Percentiles rank a stretch among this genome's conserved stretches.
These are phyloP conservation scores for Xanthoconium purpureum DNA, from an alignment of 768 basidiomycete species.

Conservation along the genomic window DNA sequence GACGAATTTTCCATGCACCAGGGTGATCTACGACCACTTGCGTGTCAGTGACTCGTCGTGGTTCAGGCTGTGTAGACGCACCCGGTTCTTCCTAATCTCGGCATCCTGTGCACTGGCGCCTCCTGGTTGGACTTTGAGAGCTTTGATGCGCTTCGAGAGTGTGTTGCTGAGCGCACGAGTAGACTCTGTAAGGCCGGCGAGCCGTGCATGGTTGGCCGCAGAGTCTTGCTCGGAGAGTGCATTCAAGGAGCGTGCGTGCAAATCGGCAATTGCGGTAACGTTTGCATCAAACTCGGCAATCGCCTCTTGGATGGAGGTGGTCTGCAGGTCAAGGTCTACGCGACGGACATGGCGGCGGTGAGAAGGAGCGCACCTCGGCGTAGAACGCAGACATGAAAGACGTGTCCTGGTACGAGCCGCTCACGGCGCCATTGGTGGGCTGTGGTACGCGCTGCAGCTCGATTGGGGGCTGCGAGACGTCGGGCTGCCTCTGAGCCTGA, in stretches of 20 bases:
- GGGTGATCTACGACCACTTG: slow-evolving; percentile 41
- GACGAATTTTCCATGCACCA: slow-evolving; percentile 66
- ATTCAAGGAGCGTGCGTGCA: slow-evolving; percentile 50
- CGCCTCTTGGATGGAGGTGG: slow-evolving; percentile 47
- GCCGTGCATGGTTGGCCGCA: slow-evolving; percentile 40
- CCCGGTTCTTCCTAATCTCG: slow-evolving; percentile 42
- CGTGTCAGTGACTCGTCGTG: background rate
- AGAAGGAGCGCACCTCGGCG: slow-evolving; percentile 23
- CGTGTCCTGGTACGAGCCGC: slow-evolving; percentile 13
- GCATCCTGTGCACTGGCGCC: slow-evolving; percentile 38
- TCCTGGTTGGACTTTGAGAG: slow-evolving; percentile 42
- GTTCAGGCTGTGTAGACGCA: background rate
- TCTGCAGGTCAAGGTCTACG: slow-evolving; percentile 29
- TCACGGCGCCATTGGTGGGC: background rate
- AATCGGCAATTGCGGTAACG: slow-evolving; percentile 43
- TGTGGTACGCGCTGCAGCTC: slow-evolving; percentile 24
- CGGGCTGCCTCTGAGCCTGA: slow-evolving; percentile 52
- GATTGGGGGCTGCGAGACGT: slow-evolving; percentile 21
- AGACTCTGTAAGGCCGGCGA: slow-evolving; percentile 57
- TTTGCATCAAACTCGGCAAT: slow-evolving; percentile 45
- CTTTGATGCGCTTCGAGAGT: slow-evolving; percentile 59
- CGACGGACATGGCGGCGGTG: background rate
- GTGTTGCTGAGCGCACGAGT: slow-evolving; percentile 57
- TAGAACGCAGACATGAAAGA: slow-evolving; percentile 35
- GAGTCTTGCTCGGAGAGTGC: slow-evolving; percentile 45